Conservation (phyloP, 306 rosid species). For the Cicer cuneatum region DNA sequence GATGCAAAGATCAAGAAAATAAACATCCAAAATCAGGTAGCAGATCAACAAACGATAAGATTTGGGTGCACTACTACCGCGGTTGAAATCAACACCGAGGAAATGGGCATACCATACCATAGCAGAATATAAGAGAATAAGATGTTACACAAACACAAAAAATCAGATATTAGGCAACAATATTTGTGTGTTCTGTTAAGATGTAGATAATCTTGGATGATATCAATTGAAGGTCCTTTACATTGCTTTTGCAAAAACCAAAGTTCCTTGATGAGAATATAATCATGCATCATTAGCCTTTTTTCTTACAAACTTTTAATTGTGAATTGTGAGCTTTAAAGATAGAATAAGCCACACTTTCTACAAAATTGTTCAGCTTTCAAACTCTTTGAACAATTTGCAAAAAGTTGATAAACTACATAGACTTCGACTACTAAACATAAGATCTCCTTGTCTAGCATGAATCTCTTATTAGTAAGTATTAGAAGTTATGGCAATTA, state of each 20-base stretch:
- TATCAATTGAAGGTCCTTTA: constrained; percentile 2
- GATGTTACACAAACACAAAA: not conserved
- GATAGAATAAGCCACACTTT: not conserved
- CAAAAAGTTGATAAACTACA: not conserved
- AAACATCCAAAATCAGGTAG: no score
- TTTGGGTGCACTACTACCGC: no score
- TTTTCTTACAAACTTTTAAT: not conserved
- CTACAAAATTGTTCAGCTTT: not conserved
- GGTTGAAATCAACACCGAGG: no score
- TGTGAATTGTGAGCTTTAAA: not conserved
- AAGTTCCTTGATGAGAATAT: constrained; percentile 15
- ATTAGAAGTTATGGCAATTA: no score
- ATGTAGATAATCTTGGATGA: constrained; percentile 12
- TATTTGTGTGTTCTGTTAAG: not conserved
- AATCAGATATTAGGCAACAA: constrained; percentile 3
- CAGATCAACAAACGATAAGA: no score
- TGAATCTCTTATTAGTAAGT: constrained; percentile 17
- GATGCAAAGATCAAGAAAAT: no score
- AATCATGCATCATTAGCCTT: not conserved
- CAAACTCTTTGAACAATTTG: not conserved
- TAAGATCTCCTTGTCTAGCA: constrained; percentile 13
- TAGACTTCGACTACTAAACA: not conserved
- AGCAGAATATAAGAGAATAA: not conserved
- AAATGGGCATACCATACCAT: no score
- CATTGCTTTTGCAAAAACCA: not conserved